These are phyloP conservation scores for Beauveria caledonica DNA, from an alignment of 2,329 filamentous ascomycete species.

Conservation along the genomic window DNA sequence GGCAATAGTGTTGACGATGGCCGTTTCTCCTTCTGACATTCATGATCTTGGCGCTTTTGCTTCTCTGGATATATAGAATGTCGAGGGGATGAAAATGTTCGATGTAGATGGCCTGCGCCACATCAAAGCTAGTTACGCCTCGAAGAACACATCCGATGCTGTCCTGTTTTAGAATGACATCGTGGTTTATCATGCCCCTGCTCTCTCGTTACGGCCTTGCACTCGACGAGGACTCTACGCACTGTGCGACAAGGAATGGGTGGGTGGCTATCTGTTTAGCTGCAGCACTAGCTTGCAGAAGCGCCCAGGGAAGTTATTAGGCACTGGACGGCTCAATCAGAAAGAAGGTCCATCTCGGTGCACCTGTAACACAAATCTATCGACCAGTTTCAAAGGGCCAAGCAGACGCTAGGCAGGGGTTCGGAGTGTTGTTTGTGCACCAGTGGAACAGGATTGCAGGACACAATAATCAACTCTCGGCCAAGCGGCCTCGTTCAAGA, in stretches of 20 bases:
- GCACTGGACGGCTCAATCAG: slow-evolving; percentile 1
- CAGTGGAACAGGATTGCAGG: not conserved
- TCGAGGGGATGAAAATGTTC: too few species aligned
- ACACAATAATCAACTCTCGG: not conserved
- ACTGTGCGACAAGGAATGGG: not conserved
- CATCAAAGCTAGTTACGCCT: too few species aligned
- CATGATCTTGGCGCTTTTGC: too few species aligned
- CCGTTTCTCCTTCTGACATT: too few species aligned
- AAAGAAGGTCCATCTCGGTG: not conserved
- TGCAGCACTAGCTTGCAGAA: slow-evolving; percentile 3
- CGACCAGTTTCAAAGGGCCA: not conserved
- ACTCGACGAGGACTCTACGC: not conserved
- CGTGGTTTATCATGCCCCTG: too few species aligned
- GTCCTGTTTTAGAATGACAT: too few species aligned
- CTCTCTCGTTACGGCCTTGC: too few species aligned
- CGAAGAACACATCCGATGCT: too few species aligned
- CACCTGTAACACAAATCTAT: slow-evolving; percentile 8
- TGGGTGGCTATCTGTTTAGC: not conserved
- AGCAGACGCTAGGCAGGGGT: slow-evolving; percentile 2
- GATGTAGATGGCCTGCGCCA: too few species aligned
- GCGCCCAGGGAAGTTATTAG: not conserved
- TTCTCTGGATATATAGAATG: too few species aligned
- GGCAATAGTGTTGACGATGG: too few species aligned
- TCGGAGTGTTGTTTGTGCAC: not conserved
- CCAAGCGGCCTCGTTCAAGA: too few species aligned